Evolutionary conservation across 352 stramenopile genomes (phyloP).

Genomic region (Globisporangium spiculum): DNA sequence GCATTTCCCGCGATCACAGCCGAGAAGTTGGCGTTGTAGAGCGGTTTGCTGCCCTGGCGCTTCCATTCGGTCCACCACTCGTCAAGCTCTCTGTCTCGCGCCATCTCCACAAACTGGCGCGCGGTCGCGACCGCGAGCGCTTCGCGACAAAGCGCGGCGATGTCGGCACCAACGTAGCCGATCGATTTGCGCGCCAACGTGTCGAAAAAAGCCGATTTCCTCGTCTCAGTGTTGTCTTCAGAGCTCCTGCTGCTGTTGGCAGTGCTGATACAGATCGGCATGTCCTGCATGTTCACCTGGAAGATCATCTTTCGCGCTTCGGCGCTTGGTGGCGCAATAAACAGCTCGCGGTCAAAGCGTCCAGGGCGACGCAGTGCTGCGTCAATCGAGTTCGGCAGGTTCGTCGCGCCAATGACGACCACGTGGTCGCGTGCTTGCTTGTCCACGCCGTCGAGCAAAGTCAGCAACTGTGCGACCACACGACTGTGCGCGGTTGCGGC

Average conservation of each 20-base stretch:
- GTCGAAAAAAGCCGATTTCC: conserved; percentile 27
- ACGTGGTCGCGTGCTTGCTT: conserved; percentile 72
- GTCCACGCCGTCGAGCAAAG: conserved; percentile 93
- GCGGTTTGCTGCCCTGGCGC: conserved; percentile 27
- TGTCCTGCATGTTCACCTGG: conserved; percentile 40
- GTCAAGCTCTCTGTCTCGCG: conserved; percentile 43
- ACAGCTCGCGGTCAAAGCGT: conserved; percentile 81
- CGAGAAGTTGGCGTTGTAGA: conserved; percentile 39
- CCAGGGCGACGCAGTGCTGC: conserved; percentile 69
- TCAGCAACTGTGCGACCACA: conserved; percentile 95
- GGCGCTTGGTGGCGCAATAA: conserved; percentile 44
- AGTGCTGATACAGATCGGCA: conserved; percentile 29
- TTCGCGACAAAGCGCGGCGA: conserved; percentile 73
- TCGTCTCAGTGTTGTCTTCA: conserved; percentile 12
- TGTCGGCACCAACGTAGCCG: conserved; percentile 81
- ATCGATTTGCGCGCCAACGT: conserved; percentile 47
- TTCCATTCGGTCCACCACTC: conserved; percentile 67
- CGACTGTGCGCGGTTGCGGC: conserved; percentile 49
- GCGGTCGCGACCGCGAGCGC: conserved; percentile 64
- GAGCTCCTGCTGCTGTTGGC: neutral
- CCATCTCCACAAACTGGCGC: conserved; percentile 55
- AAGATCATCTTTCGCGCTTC: conserved; percentile 62
- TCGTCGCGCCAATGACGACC: conserved; percentile 93
- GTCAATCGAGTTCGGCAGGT: conserved; percentile 92
- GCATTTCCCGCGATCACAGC: conserved; percentile 46